Evolutionary conservation across 352 stramenopile genomes (phyloP).

Genomic region (Lagenidium giganteum): DNA sequence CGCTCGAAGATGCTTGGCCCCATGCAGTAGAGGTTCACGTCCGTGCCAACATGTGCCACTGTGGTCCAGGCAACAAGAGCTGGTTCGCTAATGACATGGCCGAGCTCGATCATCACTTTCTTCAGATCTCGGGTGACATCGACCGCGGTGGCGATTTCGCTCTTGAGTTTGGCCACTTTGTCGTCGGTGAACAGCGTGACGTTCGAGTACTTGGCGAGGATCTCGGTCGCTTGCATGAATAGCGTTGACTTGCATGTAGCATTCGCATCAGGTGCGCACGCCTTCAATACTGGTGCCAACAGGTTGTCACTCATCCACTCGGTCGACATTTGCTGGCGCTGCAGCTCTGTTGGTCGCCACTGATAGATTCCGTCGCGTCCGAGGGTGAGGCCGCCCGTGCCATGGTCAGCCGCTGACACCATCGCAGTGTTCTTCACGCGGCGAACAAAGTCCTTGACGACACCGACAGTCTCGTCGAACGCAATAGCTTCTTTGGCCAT

Average conservation of each 20-base stretch:
- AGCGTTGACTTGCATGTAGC: conserved; percentile 40
- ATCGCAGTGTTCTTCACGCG: conserved; percentile 43
- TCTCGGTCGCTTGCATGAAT: conserved; percentile 27
- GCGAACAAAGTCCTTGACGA: conserved; percentile 52
- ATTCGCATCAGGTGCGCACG: conserved; percentile 29
- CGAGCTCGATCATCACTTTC: conserved; percentile 47
- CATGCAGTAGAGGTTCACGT: conserved; percentile 75
- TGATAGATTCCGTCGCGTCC: conserved; percentile 37
- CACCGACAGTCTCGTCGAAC: conserved; percentile 63
- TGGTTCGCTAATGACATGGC: conserved; percentile 39
- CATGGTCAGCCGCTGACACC: conserved; percentile 57
- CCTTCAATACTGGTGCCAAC: conserved; percentile 27
- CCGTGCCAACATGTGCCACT: conserved; percentile 56
- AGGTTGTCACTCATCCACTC: conserved; percentile 44
- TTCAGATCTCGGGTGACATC: conserved; percentile 34
- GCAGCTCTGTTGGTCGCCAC: conserved; percentile 40
- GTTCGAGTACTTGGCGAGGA: conserved; percentile 52
- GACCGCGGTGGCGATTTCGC: conserved; percentile 35
- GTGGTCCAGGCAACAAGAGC: conserved; percentile 58
- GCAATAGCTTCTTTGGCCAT: conserved; percentile 66
- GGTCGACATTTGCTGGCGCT: conserved; percentile 54
- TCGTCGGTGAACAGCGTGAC: conserved; percentile 31
- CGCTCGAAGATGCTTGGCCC: conserved; percentile 48
- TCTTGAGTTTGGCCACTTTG: conserved; percentile 19
- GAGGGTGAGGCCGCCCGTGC: conserved; percentile 57